phyloP scores from a whole-genome alignment of 164 flowering plant genomes.

The Saururus chinensis region DNA sequence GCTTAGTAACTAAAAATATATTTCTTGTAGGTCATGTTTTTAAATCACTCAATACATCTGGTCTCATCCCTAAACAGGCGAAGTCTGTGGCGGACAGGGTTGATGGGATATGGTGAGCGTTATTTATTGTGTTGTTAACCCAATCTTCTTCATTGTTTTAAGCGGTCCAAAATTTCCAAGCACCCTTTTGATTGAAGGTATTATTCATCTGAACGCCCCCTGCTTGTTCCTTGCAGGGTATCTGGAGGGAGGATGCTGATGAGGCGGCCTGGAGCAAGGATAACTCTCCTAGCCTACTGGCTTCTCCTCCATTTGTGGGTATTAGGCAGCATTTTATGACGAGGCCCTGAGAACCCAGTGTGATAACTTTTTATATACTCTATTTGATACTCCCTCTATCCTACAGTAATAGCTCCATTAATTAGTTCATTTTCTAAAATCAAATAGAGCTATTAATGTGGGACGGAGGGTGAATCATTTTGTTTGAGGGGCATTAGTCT shows the following conservation, averaged over 20 bases:
- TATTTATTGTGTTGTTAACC: neutral
- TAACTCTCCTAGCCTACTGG: slow-evolving; percentile 70
- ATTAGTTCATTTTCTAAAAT: no score
- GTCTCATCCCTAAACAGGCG: slow-evolving; percentile 83
- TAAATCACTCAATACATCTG: slow-evolving; percentile 80
- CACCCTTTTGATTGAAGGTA: neutral
- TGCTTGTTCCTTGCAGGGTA: slow-evolving; percentile 45
- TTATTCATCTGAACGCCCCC: neutral
- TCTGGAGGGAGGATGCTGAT: slow-evolving; percentile 69
- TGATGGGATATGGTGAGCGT: slow-evolving; percentile 81
- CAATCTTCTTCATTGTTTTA: neutral
- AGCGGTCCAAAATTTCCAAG: no score
- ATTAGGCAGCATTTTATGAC: slow-evolving; percentile 67
- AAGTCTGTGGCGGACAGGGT: slow-evolving; percentile 74
- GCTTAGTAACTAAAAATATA: neutral
- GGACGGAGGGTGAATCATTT: no score
- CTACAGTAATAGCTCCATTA: no score
- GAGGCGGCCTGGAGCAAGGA: slow-evolving; percentile 82
- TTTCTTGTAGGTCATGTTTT: slow-evolving; percentile 73
- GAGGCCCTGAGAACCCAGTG: neutral
- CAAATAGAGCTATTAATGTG: no score
- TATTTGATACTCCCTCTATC: no score
- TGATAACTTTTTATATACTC: neutral
- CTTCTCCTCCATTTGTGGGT: slow-evolving; percentile 76
- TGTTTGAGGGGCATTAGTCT: no score